phyloP scores from a whole-genome alignment of 352 stramenopile species.

The Globisporangium nodosum region DNA sequence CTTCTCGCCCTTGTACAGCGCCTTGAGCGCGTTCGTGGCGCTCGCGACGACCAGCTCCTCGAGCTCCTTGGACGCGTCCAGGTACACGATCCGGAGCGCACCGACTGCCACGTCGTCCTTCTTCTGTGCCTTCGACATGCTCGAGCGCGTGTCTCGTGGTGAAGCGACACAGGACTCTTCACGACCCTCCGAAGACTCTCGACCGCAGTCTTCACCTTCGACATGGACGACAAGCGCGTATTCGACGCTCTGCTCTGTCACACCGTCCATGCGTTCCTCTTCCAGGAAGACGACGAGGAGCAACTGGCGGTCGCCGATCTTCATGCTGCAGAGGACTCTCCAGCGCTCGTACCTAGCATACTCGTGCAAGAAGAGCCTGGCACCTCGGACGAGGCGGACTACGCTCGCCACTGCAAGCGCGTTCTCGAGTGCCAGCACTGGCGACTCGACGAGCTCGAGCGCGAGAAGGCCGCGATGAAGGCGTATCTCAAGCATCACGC shows the following conservation, averaged over 20 bases:
- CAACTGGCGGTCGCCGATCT: neutral
- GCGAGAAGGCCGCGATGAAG: slow-evolving; percentile 34
- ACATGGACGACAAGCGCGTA: slow-evolving; percentile 13
- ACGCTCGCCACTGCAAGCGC: slow-evolving; percentile 11
- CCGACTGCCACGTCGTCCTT: slow-evolving; percentile 75
- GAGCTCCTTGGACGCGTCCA: slow-evolving; percentile 61
- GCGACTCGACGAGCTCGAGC: slow-evolving; percentile 19
- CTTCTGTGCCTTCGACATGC: slow-evolving; percentile 75
- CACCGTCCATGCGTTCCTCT: slow-evolving; percentile 46
- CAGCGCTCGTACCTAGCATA: neutral
- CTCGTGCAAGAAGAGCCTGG: neutral
- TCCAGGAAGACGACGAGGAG: neutral
- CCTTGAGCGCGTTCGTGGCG: slow-evolving; percentile 75
- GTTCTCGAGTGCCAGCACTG: slow-evolving; percentile 31
- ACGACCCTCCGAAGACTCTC: slow-evolving; percentile 20
- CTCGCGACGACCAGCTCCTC: slow-evolving; percentile 65
- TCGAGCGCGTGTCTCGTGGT: neutral
- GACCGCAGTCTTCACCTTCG: neutral
- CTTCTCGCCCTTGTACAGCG: slow-evolving; percentile 83
- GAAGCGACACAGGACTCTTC: neutral
- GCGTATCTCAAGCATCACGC: slow-evolving; percentile 13
- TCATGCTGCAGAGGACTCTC: neutral
- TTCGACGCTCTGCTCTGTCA: slow-evolving; percentile 35
- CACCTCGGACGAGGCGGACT: slow-evolving; percentile 3
- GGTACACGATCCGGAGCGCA: slow-evolving; percentile 60